Evolutionary conservation across 2,329 filamentous ascomycete species (phyloP).

Genomic region (Davidsoniella neocaledoniae): DNA sequence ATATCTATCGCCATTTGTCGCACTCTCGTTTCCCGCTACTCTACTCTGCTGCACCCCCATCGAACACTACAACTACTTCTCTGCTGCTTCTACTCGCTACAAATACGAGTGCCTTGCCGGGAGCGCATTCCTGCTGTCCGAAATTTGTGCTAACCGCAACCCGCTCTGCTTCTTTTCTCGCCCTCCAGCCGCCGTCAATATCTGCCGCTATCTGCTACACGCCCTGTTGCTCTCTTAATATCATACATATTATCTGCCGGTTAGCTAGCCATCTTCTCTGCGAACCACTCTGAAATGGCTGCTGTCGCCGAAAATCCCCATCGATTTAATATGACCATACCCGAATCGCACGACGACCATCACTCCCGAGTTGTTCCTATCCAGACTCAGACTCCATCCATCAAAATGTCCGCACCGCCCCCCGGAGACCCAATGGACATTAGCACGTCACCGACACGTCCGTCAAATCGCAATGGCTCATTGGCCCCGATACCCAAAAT

Average conservation of each 20-base stretch:
- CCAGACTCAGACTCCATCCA: constrained; percentile 35
- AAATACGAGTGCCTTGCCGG: too few relatives aligned
- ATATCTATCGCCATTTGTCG: too few relatives aligned
- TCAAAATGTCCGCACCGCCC: constrained; percentile 41
- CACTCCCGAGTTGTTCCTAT: constrained; percentile 31
- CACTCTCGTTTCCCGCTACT: too few relatives aligned
- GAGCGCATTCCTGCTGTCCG: too few relatives aligned
- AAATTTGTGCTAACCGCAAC: too few relatives aligned
- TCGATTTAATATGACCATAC: constrained; percentile 10
- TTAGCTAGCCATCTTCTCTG: not conserved
- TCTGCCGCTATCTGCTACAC: too few relatives aligned
- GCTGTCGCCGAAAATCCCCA: constrained; percentile 13
- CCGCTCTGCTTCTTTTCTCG: too few relatives aligned
- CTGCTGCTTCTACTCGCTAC: too few relatives aligned
- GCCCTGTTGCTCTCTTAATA: too few relatives aligned
- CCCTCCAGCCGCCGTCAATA: too few relatives aligned
- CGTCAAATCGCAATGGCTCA: constrained; percentile 8
- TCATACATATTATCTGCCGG: not conserved
- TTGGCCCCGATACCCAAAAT: not conserved
- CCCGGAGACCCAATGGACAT: constrained; percentile 46
- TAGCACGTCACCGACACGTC: constrained; percentile 31
- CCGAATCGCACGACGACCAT: constrained; percentile 9
- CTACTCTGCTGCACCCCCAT: too few relatives aligned
- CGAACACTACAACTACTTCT: too few relatives aligned
- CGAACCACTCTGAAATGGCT: constrained; percentile 8